Evolutionary conservation across 352 stramenopile genomes (phyloP), one percentile per base, ranked within the genome.

Genomic region (Globisporangium alternatum): DNA sequence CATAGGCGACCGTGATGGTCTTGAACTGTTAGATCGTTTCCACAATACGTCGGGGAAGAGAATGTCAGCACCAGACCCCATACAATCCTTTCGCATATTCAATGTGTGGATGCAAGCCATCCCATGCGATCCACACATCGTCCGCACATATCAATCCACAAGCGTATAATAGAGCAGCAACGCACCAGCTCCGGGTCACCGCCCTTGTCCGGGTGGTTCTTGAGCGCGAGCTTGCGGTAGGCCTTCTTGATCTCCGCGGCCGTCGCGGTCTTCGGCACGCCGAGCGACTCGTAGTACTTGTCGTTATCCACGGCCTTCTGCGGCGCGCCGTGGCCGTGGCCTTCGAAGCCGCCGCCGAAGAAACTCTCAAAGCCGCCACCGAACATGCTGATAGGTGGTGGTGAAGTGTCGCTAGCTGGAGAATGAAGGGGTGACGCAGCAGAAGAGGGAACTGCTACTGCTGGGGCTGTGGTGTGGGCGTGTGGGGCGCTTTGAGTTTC

Each of bases 131-230:
- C 39, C 39, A 45, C 39, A n/a, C 13, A 41, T 19, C 15, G 39
- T 45, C 15, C 19, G 39, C 39, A 45, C 35, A 45, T 15, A 45
- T 45, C 39, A 19, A 30, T 13, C 30, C n/a, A 48, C 25, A 33
- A 57, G 17, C 30, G 19, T 8, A 57, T 5, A n/a, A 62, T 6
- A 39, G 25, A 31, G 6, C 28, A 44, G 35, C 25, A 19, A 60
- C 75, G 56, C 65, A 83, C 76, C 28, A 93, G 72, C 72, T 99
- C 97, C 47, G 97, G 90, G 79, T 99, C 97, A 65, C 98, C 98
- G 56, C 98, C 97, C 80, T 99, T 99, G 75, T 99, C 98, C 28
- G 97, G 97, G 80, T 99, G 97, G 76, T 99, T 98, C 76, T 95
- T 97, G 19, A 96, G 75, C 54, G 88, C 88, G 28, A 97, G 70